Evolutionary conservation across 2,329 filamentous ascomycete genomes (phyloP), one percentile per base, ranked within the genome.

Genomic region (Pezicula carpinea): DNA sequence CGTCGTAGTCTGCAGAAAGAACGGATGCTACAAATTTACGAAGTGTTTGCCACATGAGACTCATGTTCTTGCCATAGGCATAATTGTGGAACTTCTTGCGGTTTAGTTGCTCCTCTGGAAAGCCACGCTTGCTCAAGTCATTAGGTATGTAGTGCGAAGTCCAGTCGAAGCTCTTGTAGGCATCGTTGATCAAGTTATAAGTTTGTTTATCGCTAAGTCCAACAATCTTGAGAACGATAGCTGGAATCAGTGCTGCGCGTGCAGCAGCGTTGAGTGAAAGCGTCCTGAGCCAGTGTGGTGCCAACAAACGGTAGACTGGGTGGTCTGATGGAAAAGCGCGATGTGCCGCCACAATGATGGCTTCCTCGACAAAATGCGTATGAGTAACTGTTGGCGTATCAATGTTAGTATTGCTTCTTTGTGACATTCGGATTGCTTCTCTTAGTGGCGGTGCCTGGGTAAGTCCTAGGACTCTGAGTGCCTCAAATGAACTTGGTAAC

Each of bases 251-350:
- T 1, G 64, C 64, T 3, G 60, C 55, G 29, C 74, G 64, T 0
- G 71, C 73, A 0, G 70, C 69, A 1, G 72, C 69, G 46, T 77
- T 77, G 48, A 76, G 59, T 0, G 72, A 67, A 1, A 77, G 65
- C 0, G 74, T 77, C 56, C 72, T 74, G 48, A 67, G 67, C 74
- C 74, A 76, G 46, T 75, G 73, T 0, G 72, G 72, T 10, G 66
- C 62, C 0, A 77, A 59, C 0, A 74, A 55, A 39, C 64, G 59
- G 59, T 67, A 73, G 3, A 77, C 63, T 5, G 67, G 53, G 52
- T 76, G 73, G n/a, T 66, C 53, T 52, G 60, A 61, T 6, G 66
- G 65, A 5, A 75, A 59, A 1, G 62, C 62, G 6, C 72, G 68
- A 51, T 73, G 65, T 0, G 69, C 67, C 1, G 69, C 70, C 3